Conservation (phyloP, 1,284 basidiomycete genomes). For the Ganoderma sp. region DNA sequence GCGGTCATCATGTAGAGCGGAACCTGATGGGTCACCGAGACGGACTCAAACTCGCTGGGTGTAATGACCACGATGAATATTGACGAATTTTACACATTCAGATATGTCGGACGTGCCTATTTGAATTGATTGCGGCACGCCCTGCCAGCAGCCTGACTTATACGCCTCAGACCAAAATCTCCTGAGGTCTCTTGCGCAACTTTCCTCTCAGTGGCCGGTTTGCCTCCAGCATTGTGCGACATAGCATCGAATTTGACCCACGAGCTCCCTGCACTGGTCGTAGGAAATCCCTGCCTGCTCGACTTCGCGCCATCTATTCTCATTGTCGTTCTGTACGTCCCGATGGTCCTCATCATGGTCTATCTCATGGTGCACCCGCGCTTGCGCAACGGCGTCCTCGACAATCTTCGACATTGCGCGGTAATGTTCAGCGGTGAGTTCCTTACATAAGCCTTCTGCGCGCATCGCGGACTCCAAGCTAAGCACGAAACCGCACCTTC, state of each 20-base stretch:
- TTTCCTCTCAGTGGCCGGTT: not conserved
- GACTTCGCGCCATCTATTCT: slow-evolving; percentile 19
- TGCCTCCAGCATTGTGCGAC: not conserved
- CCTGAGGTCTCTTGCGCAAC: no score
- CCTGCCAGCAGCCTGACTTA: no score
- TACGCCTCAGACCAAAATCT: no score
- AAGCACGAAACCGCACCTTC: no score
- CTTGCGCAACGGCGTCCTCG: slow-evolving; percentile 27
- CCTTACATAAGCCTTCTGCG: no score
- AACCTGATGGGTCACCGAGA: not conserved
- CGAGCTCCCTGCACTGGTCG: slow-evolving; percentile 16
- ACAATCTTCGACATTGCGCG: slow-evolving; percentile 25
- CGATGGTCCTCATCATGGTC: slow-evolving; percentile 24
- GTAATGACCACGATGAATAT: not conserved
- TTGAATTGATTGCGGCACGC: no score
- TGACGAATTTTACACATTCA: not conserved
- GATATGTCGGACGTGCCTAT: no score
- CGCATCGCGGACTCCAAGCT: no score
- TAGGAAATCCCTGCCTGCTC: slow-evolving; percentile 14
- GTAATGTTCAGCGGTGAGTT: no score
- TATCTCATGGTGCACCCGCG: slow-evolving; percentile 23
- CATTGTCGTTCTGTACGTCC: slow-evolving; percentile 27
- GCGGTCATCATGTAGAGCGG: slow-evolving; percentile 7
- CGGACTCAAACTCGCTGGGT: not conserved
- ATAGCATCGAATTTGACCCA: slow-evolving; percentile 12